Conservation (phyloP, 345 rosid genomes). For the Lepidium aucheri region DNA sequence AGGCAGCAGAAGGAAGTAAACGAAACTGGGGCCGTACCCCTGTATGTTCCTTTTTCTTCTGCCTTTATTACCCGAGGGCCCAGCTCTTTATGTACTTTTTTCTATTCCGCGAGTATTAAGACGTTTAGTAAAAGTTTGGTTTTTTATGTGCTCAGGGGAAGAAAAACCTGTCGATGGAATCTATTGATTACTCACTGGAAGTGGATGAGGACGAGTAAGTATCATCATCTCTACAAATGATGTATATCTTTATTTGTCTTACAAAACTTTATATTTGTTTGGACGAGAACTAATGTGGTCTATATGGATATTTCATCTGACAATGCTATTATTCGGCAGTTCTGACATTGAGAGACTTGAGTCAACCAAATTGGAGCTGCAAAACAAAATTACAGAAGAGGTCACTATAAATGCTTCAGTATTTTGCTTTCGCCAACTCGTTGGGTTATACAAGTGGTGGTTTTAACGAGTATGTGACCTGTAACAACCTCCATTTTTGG, state of each 20-base stretch:
- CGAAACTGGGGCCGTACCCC: slow-evolving; percentile 61
- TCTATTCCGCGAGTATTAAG: background rate
- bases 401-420: slow-evolving; percentile 27
- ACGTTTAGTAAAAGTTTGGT: background rate
- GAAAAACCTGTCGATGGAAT: slow-evolving; percentile 78
- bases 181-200: slow-evolving; percentile 45
- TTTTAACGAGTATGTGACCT: background rate
- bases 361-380: slow-evolving; percentile 53
- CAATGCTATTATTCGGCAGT: slow-evolving; percentile 29
- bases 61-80: background rate
- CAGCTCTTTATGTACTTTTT: background rate
- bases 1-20: slow-evolving; percentile 30
- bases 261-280: background rate
- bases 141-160: slow-evolving; percentile 46
- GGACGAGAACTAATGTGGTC: background rate
- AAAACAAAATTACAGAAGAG: slow-evolving; percentile 60
- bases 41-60: slow-evolving; percentile 45
- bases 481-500: slow-evolving; percentile 3
- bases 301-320: background rate
- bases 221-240: slow-evolving; percentile 16
- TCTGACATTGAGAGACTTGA: slow-evolving; percentile 64
- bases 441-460: slow-evolving; percentile 1
- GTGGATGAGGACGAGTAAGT: slow-evolving; percentile 64
- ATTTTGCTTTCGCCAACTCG: background rate
- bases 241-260: slow-evolving; percentile 7